Base-by-base conservation (phyloP, 192 early-diverging fungal species). In the Coemansia sp. region DNA sequence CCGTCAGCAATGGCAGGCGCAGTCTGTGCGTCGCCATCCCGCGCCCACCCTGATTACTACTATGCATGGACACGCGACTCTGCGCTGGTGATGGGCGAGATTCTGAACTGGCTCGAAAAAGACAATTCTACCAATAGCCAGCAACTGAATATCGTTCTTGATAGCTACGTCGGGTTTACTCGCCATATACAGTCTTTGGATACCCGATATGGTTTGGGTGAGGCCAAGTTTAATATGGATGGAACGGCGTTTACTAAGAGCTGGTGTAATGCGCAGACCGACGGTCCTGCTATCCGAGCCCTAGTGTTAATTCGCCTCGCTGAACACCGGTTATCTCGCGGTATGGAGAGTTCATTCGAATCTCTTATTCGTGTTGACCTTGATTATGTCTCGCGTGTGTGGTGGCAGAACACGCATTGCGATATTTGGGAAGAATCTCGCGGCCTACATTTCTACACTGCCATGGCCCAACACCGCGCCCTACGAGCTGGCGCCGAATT, bases 381-480 rank as follows among this genome's bases (percentile, higher is more conserved):
- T 42, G 86, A 92, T 46, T 91, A 89, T 70, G 71, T 90, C n/a
- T 72, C 77, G 1, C 29, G 59, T 5, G 66, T 79, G 31, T 91
- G 86, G 86, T 46, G 14, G 23, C 66, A 84, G 1, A 66, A 68
- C 32, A 64, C 64, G 29, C 80, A 78, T 39, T 84, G 75, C n/a
- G 90, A 95, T 69, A 83, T 94, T 8, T 95, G 94, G 93, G 94
- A 95, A 70, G 94, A 95, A 68, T 69, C 87, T 4, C 64, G 80
- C 1, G 94, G 89, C 9, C 23, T 75, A 36, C 91, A 94, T 72
- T 92, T 89, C 58, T 93, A 87, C 68, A 95, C 91, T 6, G 65
- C 77, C 25, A 69, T 86, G 70, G 90, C 87, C 11, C 90, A 90
- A 73, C 80, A 83, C 2, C 67, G 73, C 12, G 90, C 89, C 27